These are phyloP conservation scores for Aplosporella prunicola DNA, from an alignment of 2,329 filamentous ascomycete genomes.

Conservation along the genomic window DNA sequence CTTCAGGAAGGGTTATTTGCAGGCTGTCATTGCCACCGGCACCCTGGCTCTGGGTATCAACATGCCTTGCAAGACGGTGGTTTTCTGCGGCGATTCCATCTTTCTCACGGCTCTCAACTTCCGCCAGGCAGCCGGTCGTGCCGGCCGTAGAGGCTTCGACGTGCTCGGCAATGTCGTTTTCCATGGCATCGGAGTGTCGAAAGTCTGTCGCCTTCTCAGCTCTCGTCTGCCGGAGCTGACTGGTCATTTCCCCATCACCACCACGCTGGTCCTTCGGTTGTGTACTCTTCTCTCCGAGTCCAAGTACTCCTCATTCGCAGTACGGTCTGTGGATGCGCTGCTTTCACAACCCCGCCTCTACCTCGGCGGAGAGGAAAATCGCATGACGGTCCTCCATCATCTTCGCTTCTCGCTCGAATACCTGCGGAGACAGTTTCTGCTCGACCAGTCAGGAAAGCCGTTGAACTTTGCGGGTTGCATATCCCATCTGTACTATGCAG, in stretches of 20 bases:
- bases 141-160: conserved; percentile 72
- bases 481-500: conserved; percentile 65
- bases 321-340: conserved; percentile 54
- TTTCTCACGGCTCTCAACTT: conserved; percentile 68
- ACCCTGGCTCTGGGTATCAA: conserved; percentile 68
- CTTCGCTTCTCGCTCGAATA: conserved; percentile 76
- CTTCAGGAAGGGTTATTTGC: conserved; percentile 62
- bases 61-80: conserved; percentile 74
- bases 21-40: conserved; percentile 64
- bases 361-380: conserved; percentile 58
- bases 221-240: conserved; percentile 64
- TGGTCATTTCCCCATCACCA: conserved; percentile 71
- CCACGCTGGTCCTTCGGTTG: conserved; percentile 59
- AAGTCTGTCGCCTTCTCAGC: conserved; percentile 60
- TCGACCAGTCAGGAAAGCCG: conserved; percentile 52
- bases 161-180: conserved; percentile 75
- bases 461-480: conserved; percentile 64
- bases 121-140: conserved; percentile 66
- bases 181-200: conserved; percentile 51
- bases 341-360: conserved; percentile 62
- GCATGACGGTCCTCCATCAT: conserved; percentile 63
- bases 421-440: conserved; percentile 56
- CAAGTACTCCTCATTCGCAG: conserved; percentile 52
- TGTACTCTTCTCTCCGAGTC: conserved; percentile 60
- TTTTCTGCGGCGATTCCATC: conserved; percentile 64